phyloP scores from a whole-genome alignment of 768 basidiomycete species.

The Lentinula edodes region DNA sequence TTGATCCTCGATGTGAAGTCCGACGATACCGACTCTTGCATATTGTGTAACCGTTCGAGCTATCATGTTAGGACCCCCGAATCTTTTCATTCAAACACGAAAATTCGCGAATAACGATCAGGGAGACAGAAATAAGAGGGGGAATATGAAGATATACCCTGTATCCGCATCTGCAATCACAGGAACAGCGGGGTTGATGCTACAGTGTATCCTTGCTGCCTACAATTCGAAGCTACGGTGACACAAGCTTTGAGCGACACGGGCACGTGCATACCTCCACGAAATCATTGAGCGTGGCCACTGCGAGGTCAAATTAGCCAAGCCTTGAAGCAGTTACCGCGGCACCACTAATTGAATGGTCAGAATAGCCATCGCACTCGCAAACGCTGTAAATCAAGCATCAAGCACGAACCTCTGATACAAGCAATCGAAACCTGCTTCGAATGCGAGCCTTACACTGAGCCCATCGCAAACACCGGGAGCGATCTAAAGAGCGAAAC shows the following conservation, averaged over 20 bases:
- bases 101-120: too few species aligned
- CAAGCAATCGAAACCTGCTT: slow-evolving; percentile 45
- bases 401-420: slow-evolving; percentile 39
- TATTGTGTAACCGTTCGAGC: slow-evolving; percentile 49
- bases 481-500: not conserved
- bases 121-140: not conserved
- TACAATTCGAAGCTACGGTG: slow-evolving; percentile 12
- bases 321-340: slow-evolving; percentile 51
- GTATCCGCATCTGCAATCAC: slow-evolving; percentile 56
- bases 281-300: slow-evolving; percentile 50
- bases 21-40: slow-evolving; percentile 44
- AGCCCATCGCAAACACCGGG: slow-evolving; percentile 48
- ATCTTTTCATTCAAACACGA: slow-evolving; percentile 19
- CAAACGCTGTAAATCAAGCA: too few species aligned
- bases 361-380: too few species aligned
- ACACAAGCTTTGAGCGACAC: slow-evolving; percentile 16
- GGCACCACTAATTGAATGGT: slow-evolving; percentile 24
- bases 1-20: slow-evolving; percentile 53
- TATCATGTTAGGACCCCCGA: slow-evolving; percentile 51
- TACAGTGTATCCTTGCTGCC: slow-evolving; percentile 44
- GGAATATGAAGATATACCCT: slow-evolving; percentile 24
- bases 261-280: too few species aligned
- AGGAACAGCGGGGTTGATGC: slow-evolving; percentile 38
- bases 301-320: slow-evolving; percentile 50
- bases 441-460: slow-evolving; percentile 44